Evolutionary conservation across 495 filamentous ascomycete genomes (phyloP).

Genomic region (Pseudotulostoma volvatum): DNA sequence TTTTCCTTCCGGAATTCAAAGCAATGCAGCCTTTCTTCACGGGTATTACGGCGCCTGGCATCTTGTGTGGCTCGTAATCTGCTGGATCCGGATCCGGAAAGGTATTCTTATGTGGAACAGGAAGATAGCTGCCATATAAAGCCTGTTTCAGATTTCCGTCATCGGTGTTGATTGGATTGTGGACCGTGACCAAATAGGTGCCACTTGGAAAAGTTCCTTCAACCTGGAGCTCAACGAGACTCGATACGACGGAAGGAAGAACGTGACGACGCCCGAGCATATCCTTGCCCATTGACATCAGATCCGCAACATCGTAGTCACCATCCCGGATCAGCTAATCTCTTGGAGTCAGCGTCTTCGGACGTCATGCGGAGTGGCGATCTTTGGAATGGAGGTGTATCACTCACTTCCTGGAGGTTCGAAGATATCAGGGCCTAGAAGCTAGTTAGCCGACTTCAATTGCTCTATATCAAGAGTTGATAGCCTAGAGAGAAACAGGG

Average conservation of each 20-base stretch:
- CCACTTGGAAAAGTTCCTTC: slow-evolving; percentile 87
- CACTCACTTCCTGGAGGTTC: slow-evolving; percentile 67
- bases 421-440: slow-evolving; percentile 75
- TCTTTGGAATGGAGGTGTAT: no score
- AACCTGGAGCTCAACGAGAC: slow-evolving; percentile 71
- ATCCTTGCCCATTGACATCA: slow-evolving; percentile 79
- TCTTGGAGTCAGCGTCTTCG: no score
- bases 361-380: no score
- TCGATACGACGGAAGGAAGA: slow-evolving; percentile 58
- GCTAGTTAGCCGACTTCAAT: slow-evolving; percentile 1
- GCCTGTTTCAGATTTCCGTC: slow-evolving; percentile 77
- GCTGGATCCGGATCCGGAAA: slow-evolving; percentile 48
- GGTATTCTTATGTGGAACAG: slow-evolving; percentile 46
- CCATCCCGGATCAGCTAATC: slow-evolving; percentile 92
- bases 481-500: neutral
- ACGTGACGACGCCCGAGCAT: slow-evolving; percentile 95
- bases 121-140: slow-evolving; percentile 84
- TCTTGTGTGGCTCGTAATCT: slow-evolving; percentile 45
- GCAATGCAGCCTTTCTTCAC: slow-evolving; percentile 46
- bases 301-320: slow-evolving; percentile 73
- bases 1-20: slow-evolving; percentile 58
- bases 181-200: slow-evolving; percentile 90
- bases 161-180: slow-evolving; percentile 73
- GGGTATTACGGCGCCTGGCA: slow-evolving; percentile 65
- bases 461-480: no score